phyloP scores from a whole-genome alignment of 2,329 filamentous ascomycete genomes.

The Drechslera avenae region DNA sequence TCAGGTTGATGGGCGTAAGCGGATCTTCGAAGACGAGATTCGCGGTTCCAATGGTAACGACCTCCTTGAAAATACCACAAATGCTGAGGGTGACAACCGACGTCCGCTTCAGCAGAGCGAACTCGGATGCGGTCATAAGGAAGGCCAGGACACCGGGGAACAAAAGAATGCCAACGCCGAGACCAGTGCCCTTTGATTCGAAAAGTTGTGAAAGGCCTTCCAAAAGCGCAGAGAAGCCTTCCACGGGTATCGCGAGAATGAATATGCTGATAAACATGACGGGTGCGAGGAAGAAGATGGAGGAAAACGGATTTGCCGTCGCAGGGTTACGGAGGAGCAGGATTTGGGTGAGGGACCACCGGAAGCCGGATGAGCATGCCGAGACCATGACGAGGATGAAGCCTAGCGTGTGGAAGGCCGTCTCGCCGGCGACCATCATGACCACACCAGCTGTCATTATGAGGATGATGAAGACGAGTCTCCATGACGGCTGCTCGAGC shows the following conservation, averaged over 20 bases:
- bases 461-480: conserved; percentile 82
- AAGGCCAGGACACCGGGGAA: conserved; percentile 93
- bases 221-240: conserved; percentile 73
- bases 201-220: conserved; percentile 69
- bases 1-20: conserved; percentile 84
- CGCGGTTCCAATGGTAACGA: conserved; percentile 90
- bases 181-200: conserved; percentile 68
- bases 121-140: conserved; percentile 95
- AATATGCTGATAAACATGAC: conserved; percentile 91
- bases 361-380: conserved; percentile 93
- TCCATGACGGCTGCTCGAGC: conserved; percentile 84
- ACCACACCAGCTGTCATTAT: conserved; percentile 92
- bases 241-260: conserved; percentile 80
- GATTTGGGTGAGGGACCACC: conserved; percentile 98
- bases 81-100: conserved; percentile 96
- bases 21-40: conserved; percentile 86
- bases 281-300: conserved; percentile 95
- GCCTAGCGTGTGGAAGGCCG: conserved; percentile 82
- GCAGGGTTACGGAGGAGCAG: conserved; percentile 91
- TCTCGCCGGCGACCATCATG: conserved; percentile 98
- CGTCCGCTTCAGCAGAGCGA: conserved; percentile 90
- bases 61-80: conserved; percentile 98
- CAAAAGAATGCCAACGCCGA: conserved; percentile 74
- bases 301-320: conserved; percentile 94
- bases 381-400: conserved; percentile 93